These are phyloP conservation scores for Sarocladium brachiariae DNA, from an alignment of 2,329 filamentous ascomycete species.

Conservation along the genomic window DNA sequence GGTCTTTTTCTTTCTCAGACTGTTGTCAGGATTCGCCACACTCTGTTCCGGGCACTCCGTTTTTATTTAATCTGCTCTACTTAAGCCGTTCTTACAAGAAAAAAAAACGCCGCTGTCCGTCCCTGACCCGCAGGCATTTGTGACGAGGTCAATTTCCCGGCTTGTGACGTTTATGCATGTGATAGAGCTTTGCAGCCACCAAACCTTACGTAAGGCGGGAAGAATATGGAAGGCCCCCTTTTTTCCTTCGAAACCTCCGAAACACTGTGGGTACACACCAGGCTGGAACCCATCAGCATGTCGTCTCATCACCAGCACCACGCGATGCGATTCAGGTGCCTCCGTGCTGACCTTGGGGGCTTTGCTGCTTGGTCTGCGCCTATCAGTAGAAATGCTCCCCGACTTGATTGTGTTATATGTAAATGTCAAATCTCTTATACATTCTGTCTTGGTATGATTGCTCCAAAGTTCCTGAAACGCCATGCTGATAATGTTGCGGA, in stretches of 20 bases:
- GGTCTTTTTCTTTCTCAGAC: too few species aligned
- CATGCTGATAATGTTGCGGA: constrained; percentile 1
- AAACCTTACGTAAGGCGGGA: constrained; percentile 1
- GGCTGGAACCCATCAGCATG: not conserved
- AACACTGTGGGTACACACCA: not conserved
- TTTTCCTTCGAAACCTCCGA: not conserved
- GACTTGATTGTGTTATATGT: too few species aligned
- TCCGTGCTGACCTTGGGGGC: not conserved
- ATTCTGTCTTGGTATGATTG: not conserved
- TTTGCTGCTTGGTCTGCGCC: too few species aligned
- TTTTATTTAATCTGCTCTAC: too few species aligned
- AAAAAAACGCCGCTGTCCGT: too few species aligned
- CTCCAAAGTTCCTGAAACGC: not conserved
- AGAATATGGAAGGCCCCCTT: too few species aligned
- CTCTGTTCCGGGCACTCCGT: too few species aligned
- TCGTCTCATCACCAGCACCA: constrained; percentile 1
- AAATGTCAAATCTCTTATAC: not conserved
- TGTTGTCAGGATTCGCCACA: too few species aligned
- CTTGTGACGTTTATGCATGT: constrained; percentile 8
- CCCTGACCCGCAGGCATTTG: constrained; percentile 1
- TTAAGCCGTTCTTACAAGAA: too few species aligned
- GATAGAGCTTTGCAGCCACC: not conserved
- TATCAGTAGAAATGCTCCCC: too few species aligned
- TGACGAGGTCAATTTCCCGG: constrained; percentile 4
- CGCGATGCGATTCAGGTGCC: not conserved